Percentiles rank a stretch among this genome's conserved stretches.
phyloP scores from a whole-genome alignment of 2,329 filamentous ascomycete species.

The Microcyclospora pomicola region DNA sequence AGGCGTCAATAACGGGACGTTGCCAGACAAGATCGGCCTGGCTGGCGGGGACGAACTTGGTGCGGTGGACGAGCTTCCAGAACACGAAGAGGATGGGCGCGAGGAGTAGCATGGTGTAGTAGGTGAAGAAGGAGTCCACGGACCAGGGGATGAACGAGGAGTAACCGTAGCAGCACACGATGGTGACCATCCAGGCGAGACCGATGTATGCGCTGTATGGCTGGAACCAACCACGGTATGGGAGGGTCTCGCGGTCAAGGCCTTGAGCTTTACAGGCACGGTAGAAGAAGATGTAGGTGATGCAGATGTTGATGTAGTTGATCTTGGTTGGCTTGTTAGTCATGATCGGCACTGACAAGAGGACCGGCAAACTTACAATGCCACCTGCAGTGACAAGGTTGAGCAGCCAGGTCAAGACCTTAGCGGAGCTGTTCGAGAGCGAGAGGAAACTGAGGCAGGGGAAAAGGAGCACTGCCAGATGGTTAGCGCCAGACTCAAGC shows the following conservation, averaged over 20 bases:
- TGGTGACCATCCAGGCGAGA: slow-evolving; percentile 18
- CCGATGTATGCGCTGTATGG: slow-evolving; percentile 38
- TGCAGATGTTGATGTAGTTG: slow-evolving; percentile 47
- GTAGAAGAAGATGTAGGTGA: slow-evolving; percentile 48
- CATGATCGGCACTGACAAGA: slow-evolving; percentile 9
- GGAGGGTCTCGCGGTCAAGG: slow-evolving; percentile 38
- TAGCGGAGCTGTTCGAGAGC: slow-evolving; percentile 17
- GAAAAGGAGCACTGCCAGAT: slow-evolving; percentile 11
- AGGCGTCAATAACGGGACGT: slow-evolving; percentile 44
- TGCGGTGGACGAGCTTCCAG: slow-evolving; percentile 54
- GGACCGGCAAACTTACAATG: slow-evolving; percentile 6
- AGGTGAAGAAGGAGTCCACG: slow-evolving; percentile 32
- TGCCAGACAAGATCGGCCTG: slow-evolving; percentile 51
- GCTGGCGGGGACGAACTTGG: slow-evolving; percentile 37
- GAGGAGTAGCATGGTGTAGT: slow-evolving; percentile 29
- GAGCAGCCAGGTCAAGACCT: slow-evolving; percentile 29
- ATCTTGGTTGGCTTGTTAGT: slow-evolving; percentile 33
- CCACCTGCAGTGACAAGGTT: slow-evolving; percentile 44
- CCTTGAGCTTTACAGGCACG: slow-evolving; percentile 39
- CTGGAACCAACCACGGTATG: slow-evolving; percentile 44
- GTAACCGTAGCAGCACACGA: slow-evolving; percentile 43
- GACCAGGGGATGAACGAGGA: slow-evolving; percentile 34
- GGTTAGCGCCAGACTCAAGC: no score
- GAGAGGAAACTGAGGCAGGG: slow-evolving; percentile 23
- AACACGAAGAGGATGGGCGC: slow-evolving; percentile 38